phyloP scores from a whole-genome alignment of 225 moss, liverwort and hornwort genomes.

The Bryoerythrophyllum caledonicum region DNA sequence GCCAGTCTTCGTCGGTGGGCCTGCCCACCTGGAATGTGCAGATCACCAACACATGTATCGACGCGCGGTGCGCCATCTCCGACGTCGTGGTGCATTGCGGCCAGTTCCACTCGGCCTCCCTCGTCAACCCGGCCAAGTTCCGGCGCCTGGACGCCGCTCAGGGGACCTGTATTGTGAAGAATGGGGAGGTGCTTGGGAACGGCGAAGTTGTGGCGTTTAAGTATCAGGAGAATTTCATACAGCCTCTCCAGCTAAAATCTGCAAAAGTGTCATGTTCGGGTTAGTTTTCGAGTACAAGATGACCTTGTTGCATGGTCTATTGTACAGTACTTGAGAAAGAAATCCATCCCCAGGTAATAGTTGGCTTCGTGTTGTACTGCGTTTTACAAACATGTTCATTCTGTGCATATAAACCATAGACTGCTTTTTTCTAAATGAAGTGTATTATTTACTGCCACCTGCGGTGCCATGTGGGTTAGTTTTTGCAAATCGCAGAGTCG shows the following conservation, averaged over 20 bases:
- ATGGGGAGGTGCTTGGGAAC: background rate
- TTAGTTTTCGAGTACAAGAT: too few relatives aligned
- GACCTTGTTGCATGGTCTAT: too few relatives aligned
- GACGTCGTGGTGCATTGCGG: slow-evolving; percentile 7
- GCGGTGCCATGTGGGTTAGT: too few relatives aligned
- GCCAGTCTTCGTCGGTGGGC: background rate
- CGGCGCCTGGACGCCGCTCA: background rate
- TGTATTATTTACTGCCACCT: background rate
- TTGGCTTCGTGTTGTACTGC: background rate
- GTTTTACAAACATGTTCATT: background rate
- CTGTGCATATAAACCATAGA: background rate
- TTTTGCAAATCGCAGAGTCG: too few relatives aligned
- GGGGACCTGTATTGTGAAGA: slow-evolving; percentile 18
- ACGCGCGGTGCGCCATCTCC: slow-evolving; percentile 14
- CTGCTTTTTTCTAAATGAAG: too few relatives aligned
- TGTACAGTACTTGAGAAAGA: too few relatives aligned
- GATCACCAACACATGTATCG: slow-evolving; percentile 15
- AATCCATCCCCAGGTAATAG: background rate
- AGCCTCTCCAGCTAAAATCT: background rate
- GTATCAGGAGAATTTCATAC: background rate
- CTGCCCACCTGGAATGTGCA: slow-evolving; percentile 9
- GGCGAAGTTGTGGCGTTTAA: background rate
- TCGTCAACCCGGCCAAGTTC: slow-evolving; percentile 15
- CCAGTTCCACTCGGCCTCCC: background rate
- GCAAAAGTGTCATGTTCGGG: background rate